Percentiles rank a stretch among this genome's conserved stretches.
phyloP scores from a whole-genome alignment of 140 eudicot genomes.

The Bidens hawaiensis region DNA sequence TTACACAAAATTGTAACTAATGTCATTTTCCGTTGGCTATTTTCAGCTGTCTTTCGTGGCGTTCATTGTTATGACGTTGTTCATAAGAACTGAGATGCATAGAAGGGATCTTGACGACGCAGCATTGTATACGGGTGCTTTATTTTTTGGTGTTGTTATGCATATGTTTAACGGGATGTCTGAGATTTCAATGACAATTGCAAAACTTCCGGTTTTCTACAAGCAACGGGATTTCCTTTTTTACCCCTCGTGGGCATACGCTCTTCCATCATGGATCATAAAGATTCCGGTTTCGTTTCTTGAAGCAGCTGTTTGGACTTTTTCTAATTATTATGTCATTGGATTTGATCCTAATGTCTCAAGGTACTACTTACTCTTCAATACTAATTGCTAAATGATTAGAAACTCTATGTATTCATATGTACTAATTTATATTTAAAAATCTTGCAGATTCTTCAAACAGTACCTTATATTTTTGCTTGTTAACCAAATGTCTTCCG shows the following conservation, averaged over 20 bases:
- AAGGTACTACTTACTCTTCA: constrained; percentile 40
- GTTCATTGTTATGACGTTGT: constrained; percentile 53
- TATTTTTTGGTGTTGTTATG: constrained; percentile 38
- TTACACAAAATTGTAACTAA: neutral
- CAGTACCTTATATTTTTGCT: constrained; percentile 47
- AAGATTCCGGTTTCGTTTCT: constrained; percentile 60
- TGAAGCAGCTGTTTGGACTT: constrained; percentile 63
- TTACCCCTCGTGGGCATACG: constrained; percentile 75
- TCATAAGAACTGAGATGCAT: constrained; percentile 72
- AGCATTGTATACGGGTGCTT: constrained; percentile 43
- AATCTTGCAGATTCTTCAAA: constrained; percentile 62
- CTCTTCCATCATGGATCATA: constrained; percentile 65
- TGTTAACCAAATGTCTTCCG: constrained; percentile 62
- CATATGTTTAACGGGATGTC: constrained; percentile 72
- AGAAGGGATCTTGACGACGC: constrained; percentile 40
- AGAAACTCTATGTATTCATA: neutral
- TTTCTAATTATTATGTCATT: constrained; percentile 53
- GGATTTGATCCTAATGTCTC: constrained; percentile 77
- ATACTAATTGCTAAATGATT: neutral
- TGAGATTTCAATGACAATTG: constrained; percentile 74
- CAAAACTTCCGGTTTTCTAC: constrained; percentile 82
- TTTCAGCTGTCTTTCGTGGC: constrained; percentile 50
- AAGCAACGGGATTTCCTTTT: constrained; percentile 80
- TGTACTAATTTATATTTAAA: neutral
- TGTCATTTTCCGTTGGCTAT: neutral